These are phyloP conservation scores for Murraya paniculata DNA, from an alignment of 345 rosid genomes.

Conservation along the genomic window DNA sequence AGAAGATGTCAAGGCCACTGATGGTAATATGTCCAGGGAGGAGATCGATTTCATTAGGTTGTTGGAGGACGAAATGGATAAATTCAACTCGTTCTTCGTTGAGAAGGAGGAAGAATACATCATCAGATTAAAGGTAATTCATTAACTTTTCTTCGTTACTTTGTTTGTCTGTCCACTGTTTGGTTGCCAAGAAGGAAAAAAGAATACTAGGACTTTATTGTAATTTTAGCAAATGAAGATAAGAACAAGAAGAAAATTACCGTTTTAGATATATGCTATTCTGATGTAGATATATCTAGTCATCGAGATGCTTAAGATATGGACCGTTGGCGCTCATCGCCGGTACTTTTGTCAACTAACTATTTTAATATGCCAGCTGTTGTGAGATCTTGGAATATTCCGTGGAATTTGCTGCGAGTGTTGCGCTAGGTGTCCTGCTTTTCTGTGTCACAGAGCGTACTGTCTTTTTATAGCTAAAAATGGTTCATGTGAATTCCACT, in stretches of 20 bases:
- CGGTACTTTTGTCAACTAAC: not conserved
- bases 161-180: not conserved
- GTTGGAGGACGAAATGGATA: slow-evolving; percentile 86
- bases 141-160: not conserved
- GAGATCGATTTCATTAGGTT: slow-evolving; percentile 64
- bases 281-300: not conserved
- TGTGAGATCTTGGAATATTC: slow-evolving; percentile 2
- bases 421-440: not conserved
- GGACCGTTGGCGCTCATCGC: not conserved
- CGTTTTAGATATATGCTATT: not conserved
- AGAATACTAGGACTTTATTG: not conserved
- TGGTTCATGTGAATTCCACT: not conserved
- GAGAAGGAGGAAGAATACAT: slow-evolving; percentile 97
- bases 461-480: not conserved
- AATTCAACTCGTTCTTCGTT: slow-evolving; percentile 83
- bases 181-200: slow-evolving; percentile 9
- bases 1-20: slow-evolving; percentile 18
- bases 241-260: not conserved
- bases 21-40: slow-evolving; percentile 52
- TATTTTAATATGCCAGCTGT: not conserved
- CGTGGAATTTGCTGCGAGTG: not conserved
- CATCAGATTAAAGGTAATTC: slow-evolving; percentile 76
- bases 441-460: no score
- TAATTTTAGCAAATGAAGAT: not conserved
- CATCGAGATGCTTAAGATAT: not conserved